These are phyloP conservation scores for Panicum miliaceum DNA, from an alignment of 176 grass and related monocot genomes.

Conservation along the genomic window DNA sequence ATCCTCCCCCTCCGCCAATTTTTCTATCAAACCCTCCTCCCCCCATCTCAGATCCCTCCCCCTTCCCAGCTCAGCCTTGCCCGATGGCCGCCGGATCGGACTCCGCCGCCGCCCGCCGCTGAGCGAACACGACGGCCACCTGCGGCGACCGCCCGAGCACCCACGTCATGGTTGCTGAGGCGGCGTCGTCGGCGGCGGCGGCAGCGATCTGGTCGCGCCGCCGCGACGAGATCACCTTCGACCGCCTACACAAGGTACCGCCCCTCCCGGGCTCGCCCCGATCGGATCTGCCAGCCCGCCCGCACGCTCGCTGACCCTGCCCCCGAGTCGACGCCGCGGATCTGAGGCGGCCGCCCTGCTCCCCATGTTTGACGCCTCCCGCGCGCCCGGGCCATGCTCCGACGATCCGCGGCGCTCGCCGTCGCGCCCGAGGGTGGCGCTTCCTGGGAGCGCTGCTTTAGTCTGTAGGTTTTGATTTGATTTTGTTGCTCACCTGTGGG, in stretches of 20 bases:
- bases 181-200: constrained; percentile 17
- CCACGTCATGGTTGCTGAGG: constrained; percentile 22
- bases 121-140: not conserved
- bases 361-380: no score
- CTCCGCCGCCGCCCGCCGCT: constrained; percentile 11
- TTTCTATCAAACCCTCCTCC: constrained; percentile 19
- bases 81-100: not conserved
- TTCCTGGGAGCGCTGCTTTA: not conserved
- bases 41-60: constrained; percentile 32
- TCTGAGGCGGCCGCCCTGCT: not conserved
- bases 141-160: not conserved
- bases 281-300: constrained; percentile 37
- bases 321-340: not conserved
- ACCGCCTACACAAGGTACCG: constrained; percentile 82
- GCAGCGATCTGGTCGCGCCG: constrained; percentile 88
- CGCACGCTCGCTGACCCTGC: not conserved
- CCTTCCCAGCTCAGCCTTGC: constrained; percentile 20
- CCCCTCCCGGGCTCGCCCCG: constrained; percentile 9
- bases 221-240: constrained; percentile 82
- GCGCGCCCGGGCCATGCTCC: not conserved
- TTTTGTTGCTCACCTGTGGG: not conserved
- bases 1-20: constrained; percentile 22
- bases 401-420: not conserved
- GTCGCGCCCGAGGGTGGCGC: not conserved
- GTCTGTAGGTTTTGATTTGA: constrained; percentile 11